Evolutionary conservation across 208 protist species (phyloP).

Genomic region (Trypanosoma brucei): DNA sequence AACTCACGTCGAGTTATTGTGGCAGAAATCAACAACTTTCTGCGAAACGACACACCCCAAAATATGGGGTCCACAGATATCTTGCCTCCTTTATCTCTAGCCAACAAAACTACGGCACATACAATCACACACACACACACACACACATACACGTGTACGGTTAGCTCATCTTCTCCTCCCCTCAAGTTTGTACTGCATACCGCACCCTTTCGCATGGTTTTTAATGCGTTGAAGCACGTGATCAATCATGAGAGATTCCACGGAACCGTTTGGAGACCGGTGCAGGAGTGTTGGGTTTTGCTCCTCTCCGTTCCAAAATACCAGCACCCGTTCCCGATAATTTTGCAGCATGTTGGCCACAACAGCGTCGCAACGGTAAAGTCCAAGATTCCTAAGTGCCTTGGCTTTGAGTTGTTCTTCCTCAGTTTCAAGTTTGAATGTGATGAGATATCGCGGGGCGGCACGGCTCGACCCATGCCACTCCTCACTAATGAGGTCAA

Average conservation of each 20-base stretch:
- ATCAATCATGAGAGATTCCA: conserved; percentile 56
- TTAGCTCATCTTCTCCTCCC: too few relatives aligned
- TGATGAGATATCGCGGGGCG: conserved; percentile 35
- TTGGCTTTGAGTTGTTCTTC: conserved; percentile 62
- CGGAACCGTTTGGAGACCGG: conserved; percentile 29
- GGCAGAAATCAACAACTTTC: too few relatives aligned
- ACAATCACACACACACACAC: too few relatives aligned
- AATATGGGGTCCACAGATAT: too few relatives aligned
- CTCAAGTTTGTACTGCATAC: not conserved
- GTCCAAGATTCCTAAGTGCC: conserved; percentile 58
- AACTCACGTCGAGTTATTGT: too few relatives aligned
- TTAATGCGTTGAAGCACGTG: conserved; percentile 11
- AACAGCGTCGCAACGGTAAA: conserved; percentile 67
- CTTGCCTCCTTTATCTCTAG: too few relatives aligned
- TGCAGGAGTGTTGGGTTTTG: conserved; percentile 15
- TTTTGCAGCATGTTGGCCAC: conserved; percentile 82
- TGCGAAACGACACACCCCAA: too few relatives aligned
- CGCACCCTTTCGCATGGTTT: not conserved
- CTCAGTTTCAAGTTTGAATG: conserved; percentile 83
- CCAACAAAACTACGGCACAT: too few relatives aligned
- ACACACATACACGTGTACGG: too few relatives aligned
- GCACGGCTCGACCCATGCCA: conserved; percentile 26
- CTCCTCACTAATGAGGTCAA: conserved; percentile 40
- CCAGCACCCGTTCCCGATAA: conserved; percentile 69
- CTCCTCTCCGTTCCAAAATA: conserved; percentile 44